Base-by-base conservation (phyloP, 306 rosid species). In the Casuarina glauca region DNA sequence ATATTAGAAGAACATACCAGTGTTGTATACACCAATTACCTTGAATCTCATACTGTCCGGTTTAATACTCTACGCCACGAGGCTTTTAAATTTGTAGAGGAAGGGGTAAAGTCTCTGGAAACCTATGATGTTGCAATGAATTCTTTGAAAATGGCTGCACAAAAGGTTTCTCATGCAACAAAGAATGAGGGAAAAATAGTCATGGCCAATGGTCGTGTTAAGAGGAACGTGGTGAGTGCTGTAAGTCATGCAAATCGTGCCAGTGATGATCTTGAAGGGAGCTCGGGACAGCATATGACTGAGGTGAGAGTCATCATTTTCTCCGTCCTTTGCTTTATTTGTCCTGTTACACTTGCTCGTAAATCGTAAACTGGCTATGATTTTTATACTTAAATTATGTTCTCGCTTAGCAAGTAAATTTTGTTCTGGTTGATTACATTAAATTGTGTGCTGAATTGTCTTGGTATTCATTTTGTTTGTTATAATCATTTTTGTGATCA, bases 41-140 rank as follows among this genome's bases (percentile, higher is more conserved):
- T 96, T 82, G 99, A 96, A 87, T 96, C 99, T 80, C 98, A 96
- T 79, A 93, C 98, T 43, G 98, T 96, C 74, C 89, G 99, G 82
- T 91, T 88, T 82, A 96, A 88, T 77, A 91, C 96, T 72, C 90
- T 96, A 26, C 97, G 97, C 51, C 94, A 90, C 1, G 88, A 88
- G 84, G 98, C 90, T 78, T 91, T 93, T 71, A 96, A 88, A 88
- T 89, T 89, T 84, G 93, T 93, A 68, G 98, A 95, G 75, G 94
- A 93, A 79, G 94, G 96, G 52, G 90, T 97, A 66, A 91, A 83
- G 78, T 86, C 89, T 68, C 67, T 78, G 15, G 97, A 93, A 83
- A 88, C 88, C 55, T 93, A 87, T 70, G 96, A 88, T 68, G 78
- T 76, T 81, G 94, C 98, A 49, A 80, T 88, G 84, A 82, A 74